Percentiles rank a stretch among this genome's conserved stretches.
These are phyloP conservation scores for Penicillium simplicissimum DNA, from an alignment of 495 filamentous ascomycete species.

Conservation along the genomic window DNA sequence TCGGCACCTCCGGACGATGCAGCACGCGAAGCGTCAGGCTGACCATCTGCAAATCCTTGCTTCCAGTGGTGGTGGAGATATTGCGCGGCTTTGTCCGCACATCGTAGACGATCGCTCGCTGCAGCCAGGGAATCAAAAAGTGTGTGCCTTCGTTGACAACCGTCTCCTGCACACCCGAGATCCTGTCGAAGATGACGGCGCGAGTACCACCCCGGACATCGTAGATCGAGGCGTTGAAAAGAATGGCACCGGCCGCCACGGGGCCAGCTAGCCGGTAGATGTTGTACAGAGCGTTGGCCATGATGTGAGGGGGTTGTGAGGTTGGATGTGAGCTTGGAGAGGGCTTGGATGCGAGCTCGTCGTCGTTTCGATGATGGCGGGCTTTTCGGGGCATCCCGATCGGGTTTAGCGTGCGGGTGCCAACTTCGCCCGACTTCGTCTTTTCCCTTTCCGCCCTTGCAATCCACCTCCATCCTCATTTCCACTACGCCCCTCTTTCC, in stretches of 20 bases:
- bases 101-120: conserved; percentile 93
- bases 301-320: conserved; percentile 34
- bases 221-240: conserved; percentile 81
- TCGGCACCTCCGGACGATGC: conserved; percentile 90
- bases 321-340: conserved; percentile 23
- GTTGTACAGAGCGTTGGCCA: conserved; percentile 60
- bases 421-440: conserved; percentile 38
- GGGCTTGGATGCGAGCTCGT: background rate
- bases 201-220: conserved; percentile 92
- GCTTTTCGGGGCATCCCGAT: conserved; percentile 47
- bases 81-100: conserved; percentile 96
- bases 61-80: conserved; percentile 96
- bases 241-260: conserved; percentile 57
- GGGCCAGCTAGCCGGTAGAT: conserved; percentile 75
- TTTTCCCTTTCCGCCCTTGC: conserved; percentile 30
- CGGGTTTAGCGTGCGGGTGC: conserved; percentile 41
- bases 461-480: conserved; percentile 24
- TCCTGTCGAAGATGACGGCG: conserved; percentile 96
- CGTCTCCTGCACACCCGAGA: conserved; percentile 87
- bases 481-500: conserved; percentile 16
- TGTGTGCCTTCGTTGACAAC: conserved; percentile 97
- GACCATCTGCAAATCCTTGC: conserved; percentile 99
- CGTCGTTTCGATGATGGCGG: conserved; percentile 28
- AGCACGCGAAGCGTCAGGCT: conserved; percentile 95
- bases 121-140: conserved; percentile 94